Evolutionary conservation across 1,284 basidiomycete species (phyloP), one percentile per base, ranked within the genome.

Genomic region (Irpex sp.): DNA sequence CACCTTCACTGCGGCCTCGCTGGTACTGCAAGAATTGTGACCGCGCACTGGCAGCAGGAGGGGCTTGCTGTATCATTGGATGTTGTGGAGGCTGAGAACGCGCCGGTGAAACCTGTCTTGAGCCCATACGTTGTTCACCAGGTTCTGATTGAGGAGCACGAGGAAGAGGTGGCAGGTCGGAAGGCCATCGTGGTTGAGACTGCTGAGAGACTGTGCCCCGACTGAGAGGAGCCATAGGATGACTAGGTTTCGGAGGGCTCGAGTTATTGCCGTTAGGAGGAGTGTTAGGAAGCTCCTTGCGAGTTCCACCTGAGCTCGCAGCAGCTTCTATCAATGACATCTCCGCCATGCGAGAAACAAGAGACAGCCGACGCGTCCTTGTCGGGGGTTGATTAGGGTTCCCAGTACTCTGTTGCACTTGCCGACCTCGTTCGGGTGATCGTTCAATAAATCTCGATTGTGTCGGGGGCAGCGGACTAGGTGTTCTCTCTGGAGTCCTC

Each of bases 81-180:
- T 62, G 56, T 56, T 63, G 62, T 35, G 59, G 49, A 6, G 57
- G 62, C 31, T 59, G 53, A 21, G 39, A 21, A 26, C 56, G 60
- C 9, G 31, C 56, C 3, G 51, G 54, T 4, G 63, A 61, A 5
- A 50, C n/a, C 17, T 58, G 56, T 21, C 61, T 39, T 5, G 54
- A 54, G 11, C 39, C 49, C 9, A 5, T 37, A 47, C 47, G 57
- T 19, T 13, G 63, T 39, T 61, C 46, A 8, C 50, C 59, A 43
- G 60, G 58, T 21, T 61, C 61, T 2, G 54, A 43, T 21, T 63
- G 58, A 1, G 62, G 60, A 6, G 69, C 71, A 8, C 71, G 70
- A 1, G 75, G 75, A 7, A 76, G 69, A 5, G 71, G 71, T 6
- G 75, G 73, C 3, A 75, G 65, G 1, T 66, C 65, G 4, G 66